Conservation (phyloP, 441 rosid genomes). For the Adansonia rubrostipa region DNA sequence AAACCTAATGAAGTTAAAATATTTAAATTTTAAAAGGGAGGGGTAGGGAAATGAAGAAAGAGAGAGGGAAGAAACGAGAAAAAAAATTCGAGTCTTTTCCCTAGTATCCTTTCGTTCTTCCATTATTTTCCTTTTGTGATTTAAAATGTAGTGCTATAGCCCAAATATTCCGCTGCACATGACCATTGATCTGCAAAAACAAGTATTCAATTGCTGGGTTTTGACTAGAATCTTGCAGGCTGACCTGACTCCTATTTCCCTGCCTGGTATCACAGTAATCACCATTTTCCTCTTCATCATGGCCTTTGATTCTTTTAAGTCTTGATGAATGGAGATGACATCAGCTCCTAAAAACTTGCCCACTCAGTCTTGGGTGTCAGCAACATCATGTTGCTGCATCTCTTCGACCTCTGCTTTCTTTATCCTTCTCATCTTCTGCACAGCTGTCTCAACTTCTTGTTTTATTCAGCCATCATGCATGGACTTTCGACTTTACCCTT, state of each 20-base stretch:
- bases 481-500: background rate
- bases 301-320: background rate
- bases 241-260: too few relatives aligned
- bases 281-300: conserved; percentile 3
- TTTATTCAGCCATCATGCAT: background rate
- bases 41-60: background rate
- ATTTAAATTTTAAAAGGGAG: background rate
- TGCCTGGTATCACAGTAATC: background rate
- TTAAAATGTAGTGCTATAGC: background rate
- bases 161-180: background rate
- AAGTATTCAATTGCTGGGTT: background rate
- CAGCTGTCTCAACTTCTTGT: background rate
- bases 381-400: too few relatives aligned
- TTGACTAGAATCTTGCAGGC: background rate
- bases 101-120: conserved; percentile 1
- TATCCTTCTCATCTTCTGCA: background rate
- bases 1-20: conserved; percentile 11
- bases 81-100: background rate
- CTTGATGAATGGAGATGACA: background rate
- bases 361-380: too few relatives aligned
- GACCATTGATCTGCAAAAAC: background rate
- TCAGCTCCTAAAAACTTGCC: background rate
- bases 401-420: too few relatives aligned
- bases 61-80: background rate
- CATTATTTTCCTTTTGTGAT: background rate